These are phyloP conservation scores for Polyplosphaeria fusca DNA, from an alignment of 495 filamentous ascomycete species.

Conservation along the genomic window DNA sequence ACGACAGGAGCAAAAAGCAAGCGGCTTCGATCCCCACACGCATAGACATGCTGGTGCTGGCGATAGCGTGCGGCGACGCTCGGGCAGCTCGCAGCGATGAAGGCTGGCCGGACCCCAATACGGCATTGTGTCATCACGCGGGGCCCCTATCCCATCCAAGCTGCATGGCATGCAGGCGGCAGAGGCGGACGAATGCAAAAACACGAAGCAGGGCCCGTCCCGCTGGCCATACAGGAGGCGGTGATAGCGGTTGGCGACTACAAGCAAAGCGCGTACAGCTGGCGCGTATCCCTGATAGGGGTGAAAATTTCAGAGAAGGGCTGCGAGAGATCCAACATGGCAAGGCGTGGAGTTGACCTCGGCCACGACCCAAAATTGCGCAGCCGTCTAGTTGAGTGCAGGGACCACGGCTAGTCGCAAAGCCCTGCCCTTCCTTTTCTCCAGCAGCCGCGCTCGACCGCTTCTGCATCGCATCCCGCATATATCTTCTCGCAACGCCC, in stretches of 20 bases:
- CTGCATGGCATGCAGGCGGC: background rate
- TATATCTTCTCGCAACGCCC: background rate
- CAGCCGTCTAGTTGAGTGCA: too few species aligned
- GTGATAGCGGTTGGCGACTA: background rate
- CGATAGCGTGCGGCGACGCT: background rate
- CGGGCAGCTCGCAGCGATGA: background rate
- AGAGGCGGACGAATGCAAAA: constrained; percentile 5
- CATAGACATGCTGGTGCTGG: too few species aligned
- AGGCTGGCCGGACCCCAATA: background rate
- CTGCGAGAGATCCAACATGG: constrained; percentile 1
- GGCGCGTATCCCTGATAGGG: constrained; percentile 1
- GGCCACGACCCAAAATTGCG: constrained; percentile 19
- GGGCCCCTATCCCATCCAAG: background rate
- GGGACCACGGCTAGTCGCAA: too few species aligned
- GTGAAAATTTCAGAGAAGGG: background rate
- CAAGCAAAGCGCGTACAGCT: background rate
- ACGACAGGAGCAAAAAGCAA: too few species aligned
- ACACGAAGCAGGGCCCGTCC: constrained; percentile 1
- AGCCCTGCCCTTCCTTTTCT: too few species aligned
- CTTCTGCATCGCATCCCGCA: constrained; percentile 7
- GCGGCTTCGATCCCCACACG: background rate
- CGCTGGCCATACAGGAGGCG: background rate
- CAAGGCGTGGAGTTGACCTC: constrained; percentile 10
- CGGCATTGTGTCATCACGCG: constrained; percentile 16
- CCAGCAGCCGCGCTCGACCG: too few species aligned